These are phyloP conservation scores for Hibiscus tridactylites DNA, from an alignment of 345 rosid genomes.

Conservation along the genomic window DNA sequence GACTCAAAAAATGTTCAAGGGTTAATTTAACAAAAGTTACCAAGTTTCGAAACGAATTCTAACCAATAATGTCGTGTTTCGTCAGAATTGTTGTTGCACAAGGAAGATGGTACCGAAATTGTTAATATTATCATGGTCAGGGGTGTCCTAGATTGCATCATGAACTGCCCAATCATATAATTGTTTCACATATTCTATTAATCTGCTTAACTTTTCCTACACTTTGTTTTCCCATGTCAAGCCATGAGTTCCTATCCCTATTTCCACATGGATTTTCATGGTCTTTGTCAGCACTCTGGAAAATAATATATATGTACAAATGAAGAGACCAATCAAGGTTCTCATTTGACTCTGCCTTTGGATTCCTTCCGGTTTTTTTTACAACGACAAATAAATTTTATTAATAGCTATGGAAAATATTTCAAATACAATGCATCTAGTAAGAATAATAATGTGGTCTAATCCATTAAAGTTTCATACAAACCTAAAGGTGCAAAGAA, in stretches of 20 bases:
- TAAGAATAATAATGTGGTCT: no score
- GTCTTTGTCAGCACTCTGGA: not conserved
- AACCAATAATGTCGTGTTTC: no score
- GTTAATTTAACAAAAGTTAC: no score
- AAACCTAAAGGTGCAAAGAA: no score
- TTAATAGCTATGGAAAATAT: no score
- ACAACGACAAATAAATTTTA: no score
- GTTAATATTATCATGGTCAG: not conserved
- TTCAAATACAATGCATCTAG: no score
- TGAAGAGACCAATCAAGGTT: not conserved
- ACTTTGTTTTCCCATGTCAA: not conserved
- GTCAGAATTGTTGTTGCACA: not conserved
- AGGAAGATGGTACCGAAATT: not conserved
- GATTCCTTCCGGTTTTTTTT: not conserved
- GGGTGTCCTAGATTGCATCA: constrained; percentile 31
- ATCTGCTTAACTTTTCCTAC: not conserved
- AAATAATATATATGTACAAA: not conserved
- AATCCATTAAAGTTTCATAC: no score
- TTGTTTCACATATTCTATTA: constrained; percentile 14
- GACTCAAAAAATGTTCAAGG: no score
- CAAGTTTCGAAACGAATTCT: no score
- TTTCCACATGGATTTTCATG: not conserved
- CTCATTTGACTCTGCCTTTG: not conserved
- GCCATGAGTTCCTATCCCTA: not conserved
- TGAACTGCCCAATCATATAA: constrained; percentile 50